Percentiles rank a stretch among this genome's conserved stretches.
Evolutionary conservation across 139 green algal genomes (phyloP).

Genomic region (Coelastrella sp.): DNA sequence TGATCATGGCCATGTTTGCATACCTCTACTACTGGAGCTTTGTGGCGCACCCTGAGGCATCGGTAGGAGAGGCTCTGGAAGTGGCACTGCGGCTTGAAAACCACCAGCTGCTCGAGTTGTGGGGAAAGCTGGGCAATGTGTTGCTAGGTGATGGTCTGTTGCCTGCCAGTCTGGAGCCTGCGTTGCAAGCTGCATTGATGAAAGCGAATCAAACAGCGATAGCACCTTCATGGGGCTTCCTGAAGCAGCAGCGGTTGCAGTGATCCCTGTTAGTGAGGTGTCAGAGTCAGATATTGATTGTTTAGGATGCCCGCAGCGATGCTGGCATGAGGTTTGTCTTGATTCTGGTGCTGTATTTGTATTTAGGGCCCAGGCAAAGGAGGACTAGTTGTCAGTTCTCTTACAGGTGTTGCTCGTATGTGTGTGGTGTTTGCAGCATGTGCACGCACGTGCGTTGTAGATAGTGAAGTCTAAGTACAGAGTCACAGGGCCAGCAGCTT

Average conservation of each 20-base stretch:
- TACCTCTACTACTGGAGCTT: conserved; percentile 96
- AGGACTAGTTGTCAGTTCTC: too few relatives aligned
- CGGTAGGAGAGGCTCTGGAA: conserved; percentile 71
- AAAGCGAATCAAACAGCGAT: not conserved
- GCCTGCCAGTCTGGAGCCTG: conserved; percentile 42
- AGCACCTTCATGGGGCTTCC: not conserved
- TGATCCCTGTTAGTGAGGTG: not conserved
- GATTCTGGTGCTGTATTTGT: too few relatives aligned
- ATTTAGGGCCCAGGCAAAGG: too few relatives aligned
- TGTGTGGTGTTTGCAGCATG: too few relatives aligned
- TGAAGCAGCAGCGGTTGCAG: not conserved
- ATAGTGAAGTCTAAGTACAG: too few relatives aligned
- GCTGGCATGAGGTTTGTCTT: too few relatives aligned
- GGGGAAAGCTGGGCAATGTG: conserved; percentile 74
- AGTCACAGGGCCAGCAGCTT: too few relatives aligned
- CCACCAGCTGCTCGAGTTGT: conserved; percentile 70
- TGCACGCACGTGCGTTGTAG: too few relatives aligned
- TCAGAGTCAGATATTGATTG: too few relatives aligned
- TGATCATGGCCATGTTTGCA: conserved; percentile 96
- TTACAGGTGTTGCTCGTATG: too few relatives aligned
- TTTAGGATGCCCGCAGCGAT: too few relatives aligned
- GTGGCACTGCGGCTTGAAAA: conserved; percentile 41
- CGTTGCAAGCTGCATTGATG: not conserved
- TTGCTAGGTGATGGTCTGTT: conserved; percentile 70
- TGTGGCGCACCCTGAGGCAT: conserved; percentile 58